A percentile compares a stretch with the other conserved stretches of the same genome.
Conservation (phyloP, 2,329 filamentous ascomycete genomes). For the Incumbomyces delicatus region DNA sequence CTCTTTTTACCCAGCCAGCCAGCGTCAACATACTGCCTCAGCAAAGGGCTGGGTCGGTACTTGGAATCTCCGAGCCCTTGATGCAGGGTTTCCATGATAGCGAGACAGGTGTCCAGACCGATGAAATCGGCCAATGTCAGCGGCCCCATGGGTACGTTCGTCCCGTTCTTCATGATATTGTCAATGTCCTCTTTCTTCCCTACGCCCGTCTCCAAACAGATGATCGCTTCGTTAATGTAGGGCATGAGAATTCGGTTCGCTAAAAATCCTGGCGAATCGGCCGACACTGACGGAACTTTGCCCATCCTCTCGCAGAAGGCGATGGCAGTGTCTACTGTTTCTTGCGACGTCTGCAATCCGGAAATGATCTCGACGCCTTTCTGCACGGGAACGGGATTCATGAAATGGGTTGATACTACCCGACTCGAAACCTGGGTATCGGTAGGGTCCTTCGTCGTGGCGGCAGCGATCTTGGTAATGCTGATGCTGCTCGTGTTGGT, state of each 20-base stretch:
- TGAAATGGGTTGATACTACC: slow-evolving; percentile 94
- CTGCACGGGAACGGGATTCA: slow-evolving; percentile 96
- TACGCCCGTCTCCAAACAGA: slow-evolving; percentile 88
- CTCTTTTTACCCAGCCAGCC: slow-evolving; percentile 97
- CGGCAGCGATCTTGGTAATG: slow-evolving; percentile 81
- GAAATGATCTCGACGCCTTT: slow-evolving; percentile 97
- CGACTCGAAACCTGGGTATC: slow-evolving; percentile 74
- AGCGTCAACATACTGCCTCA: slow-evolving; percentile 94
- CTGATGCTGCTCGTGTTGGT: slow-evolving; percentile 99
- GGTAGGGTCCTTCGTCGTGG: slow-evolving; percentile 70
- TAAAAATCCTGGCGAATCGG: slow-evolving; percentile 86
- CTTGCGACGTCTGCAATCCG: slow-evolving; percentile 77
- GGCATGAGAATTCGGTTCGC: slow-evolving; percentile 98
- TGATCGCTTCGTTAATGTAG: slow-evolving; percentile 96
- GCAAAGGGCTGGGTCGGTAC: slow-evolving; percentile 77
- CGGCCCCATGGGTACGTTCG: slow-evolving; percentile 96
- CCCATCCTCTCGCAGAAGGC: slow-evolving; percentile 86
- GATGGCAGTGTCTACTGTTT: slow-evolving; percentile 72
- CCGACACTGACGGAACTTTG: slow-evolving; percentile 78
- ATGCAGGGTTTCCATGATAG: slow-evolving; percentile 94
- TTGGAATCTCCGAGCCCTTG: slow-evolving; percentile 90
- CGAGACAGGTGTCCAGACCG: slow-evolving; percentile 86
- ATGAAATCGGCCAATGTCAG: slow-evolving; percentile 93
- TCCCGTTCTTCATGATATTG: slow-evolving; percentile 98
- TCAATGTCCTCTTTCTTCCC: slow-evolving; percentile 88